Percentiles rank a stretch among this genome's conserved stretches.
Evolutionary conservation across 2,329 filamentous ascomycete species (phyloP).

Genomic region (Didymellaceae sp.): DNA sequence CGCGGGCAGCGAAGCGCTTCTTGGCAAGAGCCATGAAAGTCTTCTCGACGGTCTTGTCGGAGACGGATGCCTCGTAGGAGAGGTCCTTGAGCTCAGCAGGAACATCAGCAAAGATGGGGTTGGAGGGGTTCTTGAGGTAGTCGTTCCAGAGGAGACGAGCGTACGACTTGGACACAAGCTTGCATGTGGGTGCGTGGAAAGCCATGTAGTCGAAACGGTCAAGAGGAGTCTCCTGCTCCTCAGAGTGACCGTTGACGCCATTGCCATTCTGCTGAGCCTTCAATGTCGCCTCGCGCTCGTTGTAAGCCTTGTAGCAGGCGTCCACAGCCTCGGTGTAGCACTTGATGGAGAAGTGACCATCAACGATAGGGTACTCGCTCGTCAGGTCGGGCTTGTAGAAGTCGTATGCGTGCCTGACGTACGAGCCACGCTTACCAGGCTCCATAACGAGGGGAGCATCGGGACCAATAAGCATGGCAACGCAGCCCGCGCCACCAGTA

Average conservation of each 20-base stretch:
- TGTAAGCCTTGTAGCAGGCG: constrained; percentile 62
- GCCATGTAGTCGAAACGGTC: constrained; percentile 63
- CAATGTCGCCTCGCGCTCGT: constrained; percentile 55
- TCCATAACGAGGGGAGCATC: constrained; percentile 59
- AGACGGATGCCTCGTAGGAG: constrained; percentile 55
- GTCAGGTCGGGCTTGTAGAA: constrained; percentile 63
- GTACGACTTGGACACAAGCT: constrained; percentile 62
- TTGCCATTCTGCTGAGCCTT: constrained; percentile 54
- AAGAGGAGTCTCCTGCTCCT: constrained; percentile 53
- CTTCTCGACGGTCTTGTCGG: constrained; percentile 61
- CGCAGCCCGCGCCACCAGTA: constrained; percentile 60
- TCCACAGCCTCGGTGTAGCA: constrained; percentile 62
- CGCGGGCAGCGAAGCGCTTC: constrained; percentile 58
- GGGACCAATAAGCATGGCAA: constrained; percentile 61
- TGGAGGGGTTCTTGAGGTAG: constrained; percentile 55
- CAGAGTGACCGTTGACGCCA: constrained; percentile 43
- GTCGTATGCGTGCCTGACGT: constrained; percentile 60
- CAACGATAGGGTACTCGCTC: constrained; percentile 61
- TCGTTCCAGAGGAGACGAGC: constrained; percentile 61
- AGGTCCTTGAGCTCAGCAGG: constrained; percentile 56
- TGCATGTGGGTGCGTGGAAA: constrained; percentile 62
- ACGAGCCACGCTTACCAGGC: constrained; percentile 57
- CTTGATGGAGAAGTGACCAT: constrained; percentile 60
- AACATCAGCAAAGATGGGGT: constrained; percentile 58
- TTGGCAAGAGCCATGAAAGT: constrained; percentile 59